A percentile compares a stretch with the other conserved stretches of the same genome.
phyloP scores from a whole-genome alignment of 495 filamentous ascomycete species.

The Oidiodendron maius region DNA sequence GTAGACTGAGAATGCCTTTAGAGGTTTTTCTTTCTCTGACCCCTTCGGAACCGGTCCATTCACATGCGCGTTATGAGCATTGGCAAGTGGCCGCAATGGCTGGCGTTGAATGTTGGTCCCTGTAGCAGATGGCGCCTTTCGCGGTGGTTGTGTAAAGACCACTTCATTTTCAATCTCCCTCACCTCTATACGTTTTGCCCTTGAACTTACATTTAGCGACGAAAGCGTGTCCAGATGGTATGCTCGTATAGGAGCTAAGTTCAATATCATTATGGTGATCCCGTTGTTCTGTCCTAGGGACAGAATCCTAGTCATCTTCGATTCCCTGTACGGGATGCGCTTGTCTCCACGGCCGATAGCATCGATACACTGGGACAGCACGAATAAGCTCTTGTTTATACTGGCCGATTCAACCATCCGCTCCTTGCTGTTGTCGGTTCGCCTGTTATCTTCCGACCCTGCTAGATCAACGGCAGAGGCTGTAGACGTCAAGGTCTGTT shows the following conservation, averaged over 20 bases:
- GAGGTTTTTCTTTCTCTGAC: conserved; percentile 54
- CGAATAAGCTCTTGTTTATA: conserved; percentile 97
- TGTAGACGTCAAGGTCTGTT: conserved; percentile 68
- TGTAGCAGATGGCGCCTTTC: conserved; percentile 40
- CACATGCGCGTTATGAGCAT: conserved; percentile 54
- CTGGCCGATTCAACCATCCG: conserved; percentile 91
- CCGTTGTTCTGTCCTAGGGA: conserved; percentile 94
- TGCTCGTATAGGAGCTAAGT: conserved; percentile 76
- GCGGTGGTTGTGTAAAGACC: conserved; percentile 66
- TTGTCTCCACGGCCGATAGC: conserved; percentile 67
- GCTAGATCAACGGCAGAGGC: conserved; percentile 95
- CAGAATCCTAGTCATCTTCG: conserved; percentile 95
- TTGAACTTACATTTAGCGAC: conserved; percentile 89
- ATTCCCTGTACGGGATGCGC: conserved; percentile 83
- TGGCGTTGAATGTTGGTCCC: conserved; percentile 55
- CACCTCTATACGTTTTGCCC: conserved; percentile 95
- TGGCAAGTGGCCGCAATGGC: conserved; percentile 68
- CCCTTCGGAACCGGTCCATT: conserved; percentile 48
- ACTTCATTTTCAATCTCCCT: conserved; percentile 91
- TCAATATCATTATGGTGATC: conserved; percentile 93
- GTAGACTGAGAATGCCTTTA: conserved; percentile 78
- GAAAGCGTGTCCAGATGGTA: conserved; percentile 93
- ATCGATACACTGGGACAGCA: conserved; percentile 92
- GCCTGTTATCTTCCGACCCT: conserved; percentile 90
- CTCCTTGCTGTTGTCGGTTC: conserved; percentile 93